These are phyloP conservation scores for Carex littledalei DNA, from an alignment of 176 grass and related monocot species.

Conservation along the genomic window DNA sequence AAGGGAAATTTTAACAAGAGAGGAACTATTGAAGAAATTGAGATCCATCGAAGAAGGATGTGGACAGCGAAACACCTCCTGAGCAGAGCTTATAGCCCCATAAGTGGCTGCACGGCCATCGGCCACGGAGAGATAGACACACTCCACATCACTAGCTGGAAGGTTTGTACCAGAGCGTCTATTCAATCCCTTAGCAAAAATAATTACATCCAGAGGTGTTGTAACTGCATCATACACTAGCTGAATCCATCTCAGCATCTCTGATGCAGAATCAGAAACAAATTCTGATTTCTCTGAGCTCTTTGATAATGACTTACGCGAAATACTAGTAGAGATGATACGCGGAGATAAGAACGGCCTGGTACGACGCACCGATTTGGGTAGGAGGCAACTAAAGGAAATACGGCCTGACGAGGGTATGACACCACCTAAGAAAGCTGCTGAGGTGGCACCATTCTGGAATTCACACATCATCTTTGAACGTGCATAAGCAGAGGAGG, in stretches of 20 bases:
- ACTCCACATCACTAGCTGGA: neutral
- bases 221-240: conserved; percentile 27
- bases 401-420: neutral
- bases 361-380: neutral
- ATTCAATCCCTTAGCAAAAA: conserved; percentile 37
- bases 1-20: conserved; percentile 16
- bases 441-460: conserved; percentile 12
- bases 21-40: neutral
- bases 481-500: neutral
- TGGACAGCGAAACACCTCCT: conserved; percentile 27
- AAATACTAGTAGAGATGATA: neutral
- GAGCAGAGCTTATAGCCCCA: neutral
- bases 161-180: conserved; percentile 17
- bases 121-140: conserved; percentile 8
- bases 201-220: conserved; percentile 23
- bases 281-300: neutral
- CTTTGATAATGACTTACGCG: neutral
- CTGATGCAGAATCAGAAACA: conserved; percentile 4
- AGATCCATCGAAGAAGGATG: conserved; percentile 11
- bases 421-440: neutral
- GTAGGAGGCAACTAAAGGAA: conserved; percentile 23
- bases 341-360: conserved; percentile 26
- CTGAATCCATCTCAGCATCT: conserved; percentile 28
- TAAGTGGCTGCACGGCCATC: neutral
- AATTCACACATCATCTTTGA: conserved; percentile 18